A percentile compares a stretch with the other conserved stretches of the same genome.
Conservation (phyloP, 2,329 filamentous ascomycete genomes). For the Pestalotiopsis sp. region DNA sequence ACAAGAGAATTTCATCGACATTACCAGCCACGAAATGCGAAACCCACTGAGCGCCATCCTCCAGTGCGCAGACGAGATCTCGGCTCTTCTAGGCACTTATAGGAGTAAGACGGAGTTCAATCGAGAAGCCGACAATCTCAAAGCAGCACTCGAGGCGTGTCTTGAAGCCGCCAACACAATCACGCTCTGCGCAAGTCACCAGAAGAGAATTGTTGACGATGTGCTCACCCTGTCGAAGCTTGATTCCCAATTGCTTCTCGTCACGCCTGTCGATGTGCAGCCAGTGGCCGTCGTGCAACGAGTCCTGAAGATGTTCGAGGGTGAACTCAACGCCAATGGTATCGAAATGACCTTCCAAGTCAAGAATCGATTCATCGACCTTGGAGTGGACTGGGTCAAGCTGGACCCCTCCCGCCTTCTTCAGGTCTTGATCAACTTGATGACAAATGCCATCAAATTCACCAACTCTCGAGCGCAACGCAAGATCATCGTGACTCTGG, state of each 20-base stretch:
- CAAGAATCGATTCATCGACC: constrained; percentile 65
- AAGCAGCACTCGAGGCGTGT: constrained; percentile 48
- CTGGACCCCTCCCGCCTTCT: constrained; percentile 75
- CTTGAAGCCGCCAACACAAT: constrained; percentile 83
- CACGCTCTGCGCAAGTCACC: constrained; percentile 76
- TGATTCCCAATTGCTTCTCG: constrained; percentile 70
- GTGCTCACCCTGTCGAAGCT: constrained; percentile 70
- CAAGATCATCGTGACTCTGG: constrained; percentile 65
- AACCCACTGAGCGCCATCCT: constrained; percentile 76
- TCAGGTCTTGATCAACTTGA: constrained; percentile 77
- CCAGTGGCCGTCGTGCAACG: constrained; percentile 69
- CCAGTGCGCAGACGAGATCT: constrained; percentile 77
- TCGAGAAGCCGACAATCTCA: constrained; percentile 48
- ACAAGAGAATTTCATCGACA: constrained; percentile 73
- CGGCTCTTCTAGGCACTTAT: constrained; percentile 49
- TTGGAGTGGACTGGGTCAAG: constrained; percentile 72
- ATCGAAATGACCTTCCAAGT: constrained; percentile 73
- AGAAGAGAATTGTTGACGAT: constrained; percentile 73
- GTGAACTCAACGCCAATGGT: constrained; percentile 71
- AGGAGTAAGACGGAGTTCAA: constrained; percentile 35
- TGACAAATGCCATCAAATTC: constrained; percentile 69
- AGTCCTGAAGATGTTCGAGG: constrained; percentile 78
- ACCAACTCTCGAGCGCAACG: constrained; percentile 62
- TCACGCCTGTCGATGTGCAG: constrained; percentile 71
- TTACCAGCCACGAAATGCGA: constrained; percentile 75